Conservation (phyloP, 306 rosid species). For the Argentina anserina region DNA sequence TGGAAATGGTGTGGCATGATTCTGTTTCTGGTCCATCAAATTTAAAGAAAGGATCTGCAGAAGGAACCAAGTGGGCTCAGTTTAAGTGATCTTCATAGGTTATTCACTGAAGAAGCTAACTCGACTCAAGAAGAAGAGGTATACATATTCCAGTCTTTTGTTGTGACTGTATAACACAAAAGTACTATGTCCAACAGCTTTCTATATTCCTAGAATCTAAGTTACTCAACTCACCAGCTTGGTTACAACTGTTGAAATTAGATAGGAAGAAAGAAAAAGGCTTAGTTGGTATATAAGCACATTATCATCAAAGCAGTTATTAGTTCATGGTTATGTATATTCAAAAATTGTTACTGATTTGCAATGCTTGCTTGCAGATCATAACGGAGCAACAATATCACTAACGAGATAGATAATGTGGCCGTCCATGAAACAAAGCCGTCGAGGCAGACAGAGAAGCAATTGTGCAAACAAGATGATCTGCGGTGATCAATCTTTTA, state of each 20-base stretch:
- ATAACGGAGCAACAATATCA: background rate
- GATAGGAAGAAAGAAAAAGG: background rate
- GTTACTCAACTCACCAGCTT: background rate
- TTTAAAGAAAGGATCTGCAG: slow-evolving; percentile 51
- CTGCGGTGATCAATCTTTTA: background rate
- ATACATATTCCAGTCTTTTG: background rate
- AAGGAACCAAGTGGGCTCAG: slow-evolving; percentile 68
- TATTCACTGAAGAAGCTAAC: slow-evolving; percentile 20
- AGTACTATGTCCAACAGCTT: background rate
- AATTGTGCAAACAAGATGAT: background rate
- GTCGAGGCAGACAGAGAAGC: background rate
- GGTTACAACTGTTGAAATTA: background rate
- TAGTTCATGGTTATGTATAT: background rate
- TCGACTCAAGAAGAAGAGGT: slow-evolving; percentile 14
- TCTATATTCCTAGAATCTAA: background rate
- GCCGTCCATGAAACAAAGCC: background rate
- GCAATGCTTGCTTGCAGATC: background rate
- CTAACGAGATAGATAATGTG: background rate
- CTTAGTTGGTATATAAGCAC: too few relatives aligned
- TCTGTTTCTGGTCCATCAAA: slow-evolving; percentile 51
- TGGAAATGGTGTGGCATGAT: slow-evolving; percentile 93
- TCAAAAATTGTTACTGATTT: slow-evolving; percentile 1
- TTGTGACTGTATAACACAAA: too few relatives aligned
- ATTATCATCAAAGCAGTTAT: background rate
- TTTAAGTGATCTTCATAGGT: slow-evolving; percentile 47